These are phyloP conservation scores for Tylopilus cervinicoccineus DNA, from an alignment of 768 basidiomycete genomes.

Conservation along the genomic window DNA sequence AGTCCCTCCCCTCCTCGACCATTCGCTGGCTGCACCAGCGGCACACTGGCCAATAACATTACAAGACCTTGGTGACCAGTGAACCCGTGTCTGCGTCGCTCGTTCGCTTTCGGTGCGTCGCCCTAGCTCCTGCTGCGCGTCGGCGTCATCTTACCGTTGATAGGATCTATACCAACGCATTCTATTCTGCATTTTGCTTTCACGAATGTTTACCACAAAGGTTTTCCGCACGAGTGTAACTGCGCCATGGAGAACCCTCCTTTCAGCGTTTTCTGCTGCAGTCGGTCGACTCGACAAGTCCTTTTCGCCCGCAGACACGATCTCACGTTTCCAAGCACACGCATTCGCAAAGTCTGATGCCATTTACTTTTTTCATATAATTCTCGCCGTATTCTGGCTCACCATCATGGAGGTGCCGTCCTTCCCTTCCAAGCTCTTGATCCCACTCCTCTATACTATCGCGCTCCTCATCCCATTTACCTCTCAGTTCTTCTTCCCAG, in stretches of 20 bases:
- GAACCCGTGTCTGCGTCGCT: background rate
- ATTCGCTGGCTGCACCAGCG: background rate
- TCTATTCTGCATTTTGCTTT: background rate
- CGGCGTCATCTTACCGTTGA: background rate
- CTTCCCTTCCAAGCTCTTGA: constrained; percentile 70
- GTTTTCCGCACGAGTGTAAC: constrained; percentile 2
- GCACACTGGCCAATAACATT: background rate
- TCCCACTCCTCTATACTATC: constrained; percentile 66
- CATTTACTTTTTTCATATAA: constrained; percentile 61
- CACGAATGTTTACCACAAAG: constrained; percentile 2
- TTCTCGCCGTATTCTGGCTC: constrained; percentile 67
- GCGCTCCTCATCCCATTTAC: constrained; percentile 82
- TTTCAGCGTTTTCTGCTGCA: constrained; percentile 53
- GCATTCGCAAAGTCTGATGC: constrained; percentile 52
- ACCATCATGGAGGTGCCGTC: constrained; percentile 64
- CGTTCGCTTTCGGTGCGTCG: background rate
- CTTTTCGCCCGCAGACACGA: constrained; percentile 62
- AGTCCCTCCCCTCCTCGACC: background rate
- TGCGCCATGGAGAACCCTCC: constrained; percentile 14
- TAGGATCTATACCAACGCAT: constrained; percentile 1
- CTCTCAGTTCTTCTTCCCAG: constrained; percentile 87
- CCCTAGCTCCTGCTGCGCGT: background rate
- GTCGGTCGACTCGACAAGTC: constrained; percentile 73
- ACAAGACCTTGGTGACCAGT: background rate
- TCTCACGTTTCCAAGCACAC: constrained; percentile 55